Evolutionary conservation across 768 basidiomycete species (phyloP).

Genomic region (Baorangia bicolor): DNA sequence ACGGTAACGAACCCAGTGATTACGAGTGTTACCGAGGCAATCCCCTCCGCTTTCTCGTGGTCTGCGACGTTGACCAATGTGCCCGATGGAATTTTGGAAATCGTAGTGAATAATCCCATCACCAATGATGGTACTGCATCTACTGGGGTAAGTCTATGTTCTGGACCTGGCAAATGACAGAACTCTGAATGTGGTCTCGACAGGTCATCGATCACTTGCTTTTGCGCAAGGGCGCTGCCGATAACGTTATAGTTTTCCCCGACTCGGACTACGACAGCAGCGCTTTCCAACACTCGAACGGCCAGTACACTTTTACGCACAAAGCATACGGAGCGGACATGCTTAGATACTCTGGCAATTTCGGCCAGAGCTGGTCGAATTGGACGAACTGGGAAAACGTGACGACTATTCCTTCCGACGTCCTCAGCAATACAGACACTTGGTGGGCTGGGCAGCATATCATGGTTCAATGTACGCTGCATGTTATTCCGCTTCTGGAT

Average conservation of each 20-base stretch:
- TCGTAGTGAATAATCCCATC: constrained; percentile 60
- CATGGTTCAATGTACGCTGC: constrained; percentile 77
- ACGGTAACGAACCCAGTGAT: constrained; percentile 48
- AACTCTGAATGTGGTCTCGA: constrained; percentile 5
- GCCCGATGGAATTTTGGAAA: constrained; percentile 79
- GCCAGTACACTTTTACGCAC: constrained; percentile 76
- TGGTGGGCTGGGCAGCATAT: constrained; percentile 88
- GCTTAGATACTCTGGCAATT: constrained; percentile 87
- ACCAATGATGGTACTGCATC: constrained; percentile 40
- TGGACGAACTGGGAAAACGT: constrained; percentile 80
- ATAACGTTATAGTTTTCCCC: constrained; percentile 89
- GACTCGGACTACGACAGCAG: constrained; percentile 70
- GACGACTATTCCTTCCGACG: constrained; percentile 57
- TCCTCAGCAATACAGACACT: constrained; percentile 45
- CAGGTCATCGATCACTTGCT: constrained; percentile 75
- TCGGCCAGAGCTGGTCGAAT: constrained; percentile 77
- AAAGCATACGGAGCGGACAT: constrained; percentile 82
- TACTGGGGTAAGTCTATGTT: constrained; percentile 52
- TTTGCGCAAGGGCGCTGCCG: constrained; percentile 70
- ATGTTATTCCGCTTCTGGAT: not conserved
- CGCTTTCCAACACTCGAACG: constrained; percentile 56
- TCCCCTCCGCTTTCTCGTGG: constrained; percentile 69
- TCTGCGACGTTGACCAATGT: constrained; percentile 70
- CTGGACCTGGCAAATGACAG: not conserved
- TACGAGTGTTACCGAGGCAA: constrained; percentile 50